These are phyloP conservation scores for Trypanosomatidae sp. DNA, from an alignment of 208 protist genomes.

Conservation along the genomic window DNA sequence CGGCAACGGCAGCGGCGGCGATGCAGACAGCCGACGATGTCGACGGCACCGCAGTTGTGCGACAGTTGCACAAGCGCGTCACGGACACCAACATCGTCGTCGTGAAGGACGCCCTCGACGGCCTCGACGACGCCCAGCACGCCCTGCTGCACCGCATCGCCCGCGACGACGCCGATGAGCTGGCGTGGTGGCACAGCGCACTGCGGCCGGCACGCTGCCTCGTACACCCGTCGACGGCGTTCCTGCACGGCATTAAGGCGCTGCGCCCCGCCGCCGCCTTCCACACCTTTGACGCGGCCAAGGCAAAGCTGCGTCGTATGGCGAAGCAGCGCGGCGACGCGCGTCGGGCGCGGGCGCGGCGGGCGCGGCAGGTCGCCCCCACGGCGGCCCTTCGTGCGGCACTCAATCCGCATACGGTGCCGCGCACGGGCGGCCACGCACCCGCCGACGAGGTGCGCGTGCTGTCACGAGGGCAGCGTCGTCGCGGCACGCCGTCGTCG, in stretches of 20 bases:
- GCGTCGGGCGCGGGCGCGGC: slow-evolving; percentile 17
- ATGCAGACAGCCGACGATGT: no score
- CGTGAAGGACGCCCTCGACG: slow-evolving; percentile 26
- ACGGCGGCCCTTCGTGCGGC: slow-evolving; percentile 65
- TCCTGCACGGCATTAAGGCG: slow-evolving; percentile 59
- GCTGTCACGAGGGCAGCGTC: slow-evolving; percentile 33
- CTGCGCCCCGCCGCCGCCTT: slow-evolving; percentile 55
- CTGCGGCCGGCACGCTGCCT: slow-evolving; percentile 61
- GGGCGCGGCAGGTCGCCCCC: slow-evolving; percentile 47
- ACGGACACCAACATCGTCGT: slow-evolving; percentile 71
- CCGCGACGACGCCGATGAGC: slow-evolving; percentile 44
- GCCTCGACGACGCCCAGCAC: slow-evolving; percentile 15
- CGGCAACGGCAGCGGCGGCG: no score
- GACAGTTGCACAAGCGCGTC: slow-evolving; percentile 36
- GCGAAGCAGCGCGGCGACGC: slow-evolving; percentile 62
- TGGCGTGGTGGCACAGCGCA: slow-evolving; percentile 49
- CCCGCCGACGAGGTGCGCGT: slow-evolving; percentile 36
- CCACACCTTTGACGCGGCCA: slow-evolving; percentile 65
- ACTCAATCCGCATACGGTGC: slow-evolving; percentile 63
- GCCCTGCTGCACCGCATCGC: slow-evolving; percentile 42
- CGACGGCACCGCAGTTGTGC: no score
- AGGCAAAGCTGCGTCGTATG: slow-evolving; percentile 54
- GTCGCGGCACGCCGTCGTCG: no score
- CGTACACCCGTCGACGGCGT: slow-evolving; percentile 51
- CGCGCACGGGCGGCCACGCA: slow-evolving; percentile 32